Percentiles rank a stretch among this genome's conserved stretches.
phyloP scores from a whole-genome alignment of 1,284 basidiomycete species.

The Athelia psychrophila region DNA sequence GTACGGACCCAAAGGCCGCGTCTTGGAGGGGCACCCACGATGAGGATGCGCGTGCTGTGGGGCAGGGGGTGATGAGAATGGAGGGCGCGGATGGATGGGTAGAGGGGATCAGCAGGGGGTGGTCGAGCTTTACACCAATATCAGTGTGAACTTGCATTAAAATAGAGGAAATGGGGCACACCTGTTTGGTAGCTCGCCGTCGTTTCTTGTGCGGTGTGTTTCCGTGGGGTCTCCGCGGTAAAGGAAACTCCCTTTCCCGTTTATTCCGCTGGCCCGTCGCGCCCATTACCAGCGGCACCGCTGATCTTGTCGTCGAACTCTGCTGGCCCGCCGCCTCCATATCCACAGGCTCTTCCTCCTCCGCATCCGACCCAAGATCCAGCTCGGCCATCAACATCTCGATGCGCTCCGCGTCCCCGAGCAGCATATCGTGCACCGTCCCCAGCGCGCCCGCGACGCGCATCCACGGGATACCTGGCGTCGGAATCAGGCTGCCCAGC shows the following conservation, averaged over 20 bases:
- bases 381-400: constrained; percentile 33
- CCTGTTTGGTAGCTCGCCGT: constrained; percentile 11
- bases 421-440: constrained; percentile 28
- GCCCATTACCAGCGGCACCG: constrained; percentile 1
- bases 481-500: constrained; percentile 21
- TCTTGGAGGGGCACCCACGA: constrained; percentile 53
- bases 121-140: constrained; percentile 15
- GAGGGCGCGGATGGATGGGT: constrained; percentile 39
- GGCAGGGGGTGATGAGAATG: constrained; percentile 49
- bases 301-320: constrained; percentile 8
- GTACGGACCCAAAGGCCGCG: constrained; percentile 44
- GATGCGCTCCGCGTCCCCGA: constrained; percentile 31
- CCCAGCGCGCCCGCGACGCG: constrained; percentile 22
- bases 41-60: constrained; percentile 32
- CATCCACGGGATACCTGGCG: constrained; percentile 26
- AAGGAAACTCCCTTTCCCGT: constrained; percentile 2
- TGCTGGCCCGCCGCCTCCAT: no score
- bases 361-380: constrained; percentile 15
- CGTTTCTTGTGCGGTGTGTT: constrained; percentile 16
- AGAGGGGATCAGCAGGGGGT: constrained; percentile 27
- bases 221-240: constrained; percentile 14
- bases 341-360: no score
- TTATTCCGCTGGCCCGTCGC: neutral
- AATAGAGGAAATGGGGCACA: neutral
- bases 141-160: no score